Conservation (phyloP, 768 basidiomycete genomes). For the Guyanaporus albipodus region DNA sequence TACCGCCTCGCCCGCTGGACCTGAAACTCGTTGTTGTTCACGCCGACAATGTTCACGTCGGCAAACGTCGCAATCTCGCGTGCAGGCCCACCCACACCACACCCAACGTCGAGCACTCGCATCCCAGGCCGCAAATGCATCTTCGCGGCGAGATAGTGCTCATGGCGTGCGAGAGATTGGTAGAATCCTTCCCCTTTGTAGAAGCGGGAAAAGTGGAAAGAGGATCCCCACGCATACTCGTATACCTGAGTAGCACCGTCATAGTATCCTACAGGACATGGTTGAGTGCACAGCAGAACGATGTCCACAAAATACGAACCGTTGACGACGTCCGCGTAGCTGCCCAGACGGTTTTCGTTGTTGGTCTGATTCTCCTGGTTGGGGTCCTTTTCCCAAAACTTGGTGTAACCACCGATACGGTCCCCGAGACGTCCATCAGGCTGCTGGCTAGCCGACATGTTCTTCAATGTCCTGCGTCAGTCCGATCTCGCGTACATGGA, state of each 20-base stretch:
- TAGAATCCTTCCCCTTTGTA: constrained; percentile 83
- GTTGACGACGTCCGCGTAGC: constrained; percentile 92
- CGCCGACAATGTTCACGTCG: constrained; percentile 76
- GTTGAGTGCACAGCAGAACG: not conserved
- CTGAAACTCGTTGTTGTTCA: constrained; percentile 98
- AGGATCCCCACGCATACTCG: constrained; percentile 89
- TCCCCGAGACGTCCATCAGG: constrained; percentile 57
- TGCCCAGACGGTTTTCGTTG: constrained; percentile 68
- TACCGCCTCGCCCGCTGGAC: constrained; percentile 81
- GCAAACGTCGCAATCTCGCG: constrained; percentile 91
- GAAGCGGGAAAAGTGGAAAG: constrained; percentile 97
- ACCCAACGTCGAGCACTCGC: constrained; percentile 97
- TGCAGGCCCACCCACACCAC: constrained; percentile 96
- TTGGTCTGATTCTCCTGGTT: constrained; percentile 60
- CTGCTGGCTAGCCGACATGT: constrained; percentile 26
- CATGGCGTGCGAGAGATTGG: constrained; percentile 79
- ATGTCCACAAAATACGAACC: constrained; percentile 50
- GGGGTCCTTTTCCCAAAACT: constrained; percentile 88
- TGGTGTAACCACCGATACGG: constrained; percentile 82
- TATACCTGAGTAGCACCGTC: constrained; percentile 95
- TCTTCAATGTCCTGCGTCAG: not conserved
- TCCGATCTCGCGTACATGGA: not conserved
- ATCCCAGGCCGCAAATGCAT: constrained; percentile 85
- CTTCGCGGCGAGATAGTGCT: constrained; percentile 91
- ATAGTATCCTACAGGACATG: constrained; percentile 70